Evolutionary conservation across 2,329 filamentous ascomycete genomes (phyloP).

Genomic region (Alternaria brassicae): DNA sequence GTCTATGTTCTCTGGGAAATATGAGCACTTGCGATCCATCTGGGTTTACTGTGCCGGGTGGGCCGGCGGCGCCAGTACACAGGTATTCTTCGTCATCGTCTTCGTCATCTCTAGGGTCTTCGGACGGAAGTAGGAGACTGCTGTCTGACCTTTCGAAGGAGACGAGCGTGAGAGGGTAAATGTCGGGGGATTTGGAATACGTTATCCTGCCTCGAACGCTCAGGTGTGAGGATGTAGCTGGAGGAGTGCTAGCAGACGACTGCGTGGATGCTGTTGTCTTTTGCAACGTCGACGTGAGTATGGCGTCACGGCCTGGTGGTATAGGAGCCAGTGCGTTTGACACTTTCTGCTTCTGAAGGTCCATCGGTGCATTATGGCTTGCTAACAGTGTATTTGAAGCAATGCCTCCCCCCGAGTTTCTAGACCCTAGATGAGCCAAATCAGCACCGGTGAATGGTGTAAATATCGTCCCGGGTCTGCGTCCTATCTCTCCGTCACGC

Average conservation of each 20-base stretch:
- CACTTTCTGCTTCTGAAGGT: background rate
- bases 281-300: too few relatives aligned
- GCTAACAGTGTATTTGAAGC: background rate
- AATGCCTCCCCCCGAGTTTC: background rate
- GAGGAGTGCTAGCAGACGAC: too few relatives aligned
- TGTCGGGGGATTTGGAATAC: too few relatives aligned
- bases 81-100: background rate
- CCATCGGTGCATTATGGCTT: background rate
- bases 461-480: rapidly evolving
- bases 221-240: too few relatives aligned
- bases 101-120: background rate
- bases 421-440: background rate
- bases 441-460: background rate
- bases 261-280: too few relatives aligned
- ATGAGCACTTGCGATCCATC: background rate
- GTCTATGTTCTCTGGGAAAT: background rate
- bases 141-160: too few relatives aligned
- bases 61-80: background rate
- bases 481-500: background rate
- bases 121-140: too few relatives aligned
- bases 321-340: too few relatives aligned
- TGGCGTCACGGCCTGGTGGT: rapidly evolving
- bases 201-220: too few relatives aligned
- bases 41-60: background rate
- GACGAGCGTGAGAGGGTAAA: too few relatives aligned